phyloP scores from a whole-genome alignment of 2,329 filamentous ascomycete genomes.

The Colletotrichum higginsianum region DNA sequence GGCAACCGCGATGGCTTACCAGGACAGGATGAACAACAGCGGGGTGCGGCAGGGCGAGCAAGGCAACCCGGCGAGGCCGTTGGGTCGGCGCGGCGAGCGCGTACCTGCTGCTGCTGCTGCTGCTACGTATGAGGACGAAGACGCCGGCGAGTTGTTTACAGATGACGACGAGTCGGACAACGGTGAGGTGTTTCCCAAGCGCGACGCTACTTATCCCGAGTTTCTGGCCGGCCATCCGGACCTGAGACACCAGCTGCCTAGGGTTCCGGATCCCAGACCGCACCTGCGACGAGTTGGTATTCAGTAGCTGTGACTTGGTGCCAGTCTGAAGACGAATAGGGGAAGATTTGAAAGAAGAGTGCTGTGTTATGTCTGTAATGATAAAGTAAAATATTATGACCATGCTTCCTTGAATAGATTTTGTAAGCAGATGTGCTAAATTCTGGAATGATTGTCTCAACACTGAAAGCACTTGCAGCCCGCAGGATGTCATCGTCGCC shows the following conservation, averaged over 20 bases:
- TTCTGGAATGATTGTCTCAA: too few species aligned
- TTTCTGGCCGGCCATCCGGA: neutral
- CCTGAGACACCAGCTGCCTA: neutral
- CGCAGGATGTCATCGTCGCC: too few species aligned
- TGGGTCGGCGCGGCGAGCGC: neutral
- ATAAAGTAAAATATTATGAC: too few species aligned
- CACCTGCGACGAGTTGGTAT: neutral
- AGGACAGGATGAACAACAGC: neutral
- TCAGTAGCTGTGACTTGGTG: neutral
- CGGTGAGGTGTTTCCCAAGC: neutral
- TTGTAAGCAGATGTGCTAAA: too few species aligned
- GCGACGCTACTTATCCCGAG: neutral
- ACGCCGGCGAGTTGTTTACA: neutral
- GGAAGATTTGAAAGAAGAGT: too few species aligned
- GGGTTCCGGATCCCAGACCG: neutral
- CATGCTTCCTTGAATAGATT: too few species aligned
- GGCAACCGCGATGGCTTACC: neutral
- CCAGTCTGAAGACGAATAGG: too few species aligned
- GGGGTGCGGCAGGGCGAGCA: neutral
- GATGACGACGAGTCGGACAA: neutral
- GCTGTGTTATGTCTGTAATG: too few species aligned
- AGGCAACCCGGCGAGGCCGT: neutral
- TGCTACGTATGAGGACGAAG: neutral
- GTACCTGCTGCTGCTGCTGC: too few species aligned
- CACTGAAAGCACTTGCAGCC: too few species aligned